Percentiles rank a stretch among this genome's conserved stretches.
These are phyloP conservation scores for Penicillium lagena DNA, from an alignment of 495 filamentous ascomycete genomes.

Conservation along the genomic window DNA sequence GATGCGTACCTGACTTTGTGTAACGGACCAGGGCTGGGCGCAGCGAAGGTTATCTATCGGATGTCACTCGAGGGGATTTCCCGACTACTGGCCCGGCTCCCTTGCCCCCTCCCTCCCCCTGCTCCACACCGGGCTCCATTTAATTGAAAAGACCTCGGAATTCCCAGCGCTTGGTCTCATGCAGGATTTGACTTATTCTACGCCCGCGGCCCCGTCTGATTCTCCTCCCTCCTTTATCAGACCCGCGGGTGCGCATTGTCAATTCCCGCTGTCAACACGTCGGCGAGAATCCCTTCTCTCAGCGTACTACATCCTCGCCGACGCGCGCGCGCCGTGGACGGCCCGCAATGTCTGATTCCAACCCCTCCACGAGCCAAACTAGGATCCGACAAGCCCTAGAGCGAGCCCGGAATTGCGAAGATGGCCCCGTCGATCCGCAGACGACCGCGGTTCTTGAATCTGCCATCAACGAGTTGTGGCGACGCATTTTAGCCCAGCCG, in stretches of 20 bases:
- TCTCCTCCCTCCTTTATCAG: not conserved
- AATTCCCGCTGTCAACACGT: not conserved
- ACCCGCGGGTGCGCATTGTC: slow-evolving; percentile 5
- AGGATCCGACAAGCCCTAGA: slow-evolving; percentile 49
- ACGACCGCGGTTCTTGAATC: slow-evolving; percentile 48
- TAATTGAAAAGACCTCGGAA: slow-evolving; percentile 13
- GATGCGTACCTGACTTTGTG: slow-evolving; percentile 8
- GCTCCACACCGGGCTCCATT: slow-evolving; percentile 22
- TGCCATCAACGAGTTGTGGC: slow-evolving; percentile 56
- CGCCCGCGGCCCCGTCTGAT: slow-evolving; percentile 2
- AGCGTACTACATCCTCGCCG: not conserved
- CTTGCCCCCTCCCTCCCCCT: slow-evolving; percentile 8
- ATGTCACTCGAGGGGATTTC: slow-evolving; percentile 13
- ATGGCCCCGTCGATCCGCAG: slow-evolving; percentile 45
- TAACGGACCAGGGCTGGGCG: slow-evolving; percentile 2
- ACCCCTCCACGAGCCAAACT: slow-evolving; percentile 17
- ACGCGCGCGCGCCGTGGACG: not conserved
- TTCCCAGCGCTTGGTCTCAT: slow-evolving; percentile 12
- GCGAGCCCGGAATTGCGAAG: slow-evolving; percentile 58
- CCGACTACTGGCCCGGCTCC: slow-evolving; percentile 8
- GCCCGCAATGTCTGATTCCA: slow-evolving; percentile 7
- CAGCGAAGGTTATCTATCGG: slow-evolving; percentile 2
- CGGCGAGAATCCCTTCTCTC: not conserved
- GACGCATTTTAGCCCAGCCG: slow-evolving; percentile 49
- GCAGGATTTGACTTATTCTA: slow-evolving; percentile 6